Evolutionary conservation across 2,329 filamentous ascomycete species (phyloP).

Genomic region (Penicillium sp.): DNA sequence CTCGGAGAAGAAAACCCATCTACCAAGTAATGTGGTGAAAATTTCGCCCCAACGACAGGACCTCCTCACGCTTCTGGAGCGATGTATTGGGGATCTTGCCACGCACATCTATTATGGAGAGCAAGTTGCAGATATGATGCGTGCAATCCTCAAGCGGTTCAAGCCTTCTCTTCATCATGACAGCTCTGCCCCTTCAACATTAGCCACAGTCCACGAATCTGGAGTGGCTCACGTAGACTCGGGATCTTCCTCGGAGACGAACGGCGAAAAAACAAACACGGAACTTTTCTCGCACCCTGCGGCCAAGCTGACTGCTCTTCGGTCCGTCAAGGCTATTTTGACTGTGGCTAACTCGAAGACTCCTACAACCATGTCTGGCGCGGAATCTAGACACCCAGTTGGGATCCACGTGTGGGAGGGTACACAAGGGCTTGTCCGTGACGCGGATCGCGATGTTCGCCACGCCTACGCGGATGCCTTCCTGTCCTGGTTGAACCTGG

Average conservation of each 20-base stretch:
- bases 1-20: slow-evolving; percentile 21
- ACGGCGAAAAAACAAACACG: slow-evolving; percentile 51
- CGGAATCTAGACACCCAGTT: slow-evolving; percentile 71
- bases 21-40: slow-evolving; percentile 11
- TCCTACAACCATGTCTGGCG: slow-evolving; percentile 59
- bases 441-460: slow-evolving; percentile 74
- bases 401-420: slow-evolving; percentile 88
- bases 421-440: slow-evolving; percentile 89
- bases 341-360: slow-evolving; percentile 73
- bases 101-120: slow-evolving; percentile 97
- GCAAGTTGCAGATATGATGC: slow-evolving; percentile 92
- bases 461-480: slow-evolving; percentile 84
- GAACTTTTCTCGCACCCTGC: slow-evolving; percentile 63
- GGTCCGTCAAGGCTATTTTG: slow-evolving; percentile 79
- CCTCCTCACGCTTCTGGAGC: slow-evolving; percentile 70
- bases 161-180: slow-evolving; percentile 61
- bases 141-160: slow-evolving; percentile 73
- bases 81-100: slow-evolving; percentile 85
- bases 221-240: slow-evolving; percentile 6
- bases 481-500: slow-evolving; percentile 79
- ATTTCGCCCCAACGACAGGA: slow-evolving; percentile 59
- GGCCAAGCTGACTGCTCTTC: slow-evolving; percentile 66
- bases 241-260: slow-evolving; percentile 23
- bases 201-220: slow-evolving; percentile 27
- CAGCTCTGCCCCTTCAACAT: slow-evolving; percentile 44